Evolutionary conservation across 2,329 filamentous ascomycete genomes (phyloP).

Genomic region (Penicillium sp.): DNA sequence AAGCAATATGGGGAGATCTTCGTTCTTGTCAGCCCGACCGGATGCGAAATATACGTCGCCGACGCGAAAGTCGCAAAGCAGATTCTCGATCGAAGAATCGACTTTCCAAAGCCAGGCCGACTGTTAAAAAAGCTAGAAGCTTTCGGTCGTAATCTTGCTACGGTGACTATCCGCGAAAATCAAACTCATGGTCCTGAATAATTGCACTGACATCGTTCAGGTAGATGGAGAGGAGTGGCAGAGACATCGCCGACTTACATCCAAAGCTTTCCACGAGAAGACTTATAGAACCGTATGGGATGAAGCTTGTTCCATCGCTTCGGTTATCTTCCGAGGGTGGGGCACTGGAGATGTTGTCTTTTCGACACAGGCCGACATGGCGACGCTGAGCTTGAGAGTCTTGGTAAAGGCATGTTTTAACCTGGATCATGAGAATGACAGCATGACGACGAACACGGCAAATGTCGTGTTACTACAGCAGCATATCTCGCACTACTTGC

Average conservation of each 20-base stretch:
- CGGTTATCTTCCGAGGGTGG: background rate
- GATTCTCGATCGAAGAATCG: conserved; percentile 4
- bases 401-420: conserved; percentile 5
- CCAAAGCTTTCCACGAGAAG: conserved; percentile 2
- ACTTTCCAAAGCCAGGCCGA: conserved; percentile 3
- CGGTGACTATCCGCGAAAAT: background rate
- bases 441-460: no score
- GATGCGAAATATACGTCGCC: background rate
- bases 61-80: background rate
- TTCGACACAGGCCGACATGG: conserved; percentile 7
- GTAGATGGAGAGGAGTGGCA: conserved; percentile 11
- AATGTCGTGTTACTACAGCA: background rate
- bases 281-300: conserved; percentile 4
- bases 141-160: background rate
- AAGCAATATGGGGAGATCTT: conserved; percentile 2
- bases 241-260: conserved; percentile 7
- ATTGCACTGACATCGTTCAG: background rate
- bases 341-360: background rate
- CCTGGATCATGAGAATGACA: background rate
- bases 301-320: background rate
- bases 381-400: background rate
- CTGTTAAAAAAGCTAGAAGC: background rate
- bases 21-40: background rate
- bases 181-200: background rate
- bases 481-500: background rate